Conservation (phyloP, 192 early-diverging fungal species). For the Coemansia erecta region DNA sequence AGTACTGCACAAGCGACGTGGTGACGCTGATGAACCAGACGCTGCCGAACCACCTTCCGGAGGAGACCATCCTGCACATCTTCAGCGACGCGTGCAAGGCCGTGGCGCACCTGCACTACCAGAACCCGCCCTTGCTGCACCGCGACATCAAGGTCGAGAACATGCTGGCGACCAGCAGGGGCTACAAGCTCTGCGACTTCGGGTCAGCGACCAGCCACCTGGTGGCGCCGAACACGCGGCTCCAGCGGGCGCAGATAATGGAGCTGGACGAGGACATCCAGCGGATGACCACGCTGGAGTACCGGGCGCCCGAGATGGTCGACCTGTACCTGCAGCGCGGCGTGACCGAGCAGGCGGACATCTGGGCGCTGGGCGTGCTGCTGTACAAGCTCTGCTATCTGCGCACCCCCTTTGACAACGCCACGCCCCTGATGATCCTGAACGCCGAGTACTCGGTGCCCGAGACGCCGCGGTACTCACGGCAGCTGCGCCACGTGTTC, state of each 20-base stretch:
- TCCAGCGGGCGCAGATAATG: slow-evolving; percentile 67
- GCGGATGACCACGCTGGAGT: slow-evolving; percentile 88
- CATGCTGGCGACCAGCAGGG: slow-evolving; percentile 58
- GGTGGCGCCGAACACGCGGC: slow-evolving; percentile 19
- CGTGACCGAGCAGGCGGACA: slow-evolving; percentile 80
- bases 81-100: slow-evolving; percentile 84
- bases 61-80: slow-evolving; percentile 84
- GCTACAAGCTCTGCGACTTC: slow-evolving; percentile 95
- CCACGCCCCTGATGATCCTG: slow-evolving; percentile 81
- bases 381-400: slow-evolving; percentile 96
- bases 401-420: slow-evolving; percentile 92
- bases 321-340: slow-evolving; percentile 84
- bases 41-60: slow-evolving; percentile 68
- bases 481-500: slow-evolving; percentile 57
- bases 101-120: slow-evolving; percentile 90
- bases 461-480: slow-evolving; percentile 64
- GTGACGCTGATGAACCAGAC: slow-evolving; percentile 81
- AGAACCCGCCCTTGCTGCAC: slow-evolving; percentile 77
- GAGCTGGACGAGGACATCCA: slow-evolving; percentile 87
- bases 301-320: slow-evolving; percentile 93
- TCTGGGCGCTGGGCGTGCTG: slow-evolving; percentile 88
- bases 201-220: slow-evolving; percentile 70
- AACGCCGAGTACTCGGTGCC: slow-evolving; percentile 85
- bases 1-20: slow-evolving; percentile 76
- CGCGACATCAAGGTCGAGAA: slow-evolving; percentile 89